Evolutionary conservation across 129 eudicot genomes (phyloP).

Genomic region (Solidago caesia): DNA sequence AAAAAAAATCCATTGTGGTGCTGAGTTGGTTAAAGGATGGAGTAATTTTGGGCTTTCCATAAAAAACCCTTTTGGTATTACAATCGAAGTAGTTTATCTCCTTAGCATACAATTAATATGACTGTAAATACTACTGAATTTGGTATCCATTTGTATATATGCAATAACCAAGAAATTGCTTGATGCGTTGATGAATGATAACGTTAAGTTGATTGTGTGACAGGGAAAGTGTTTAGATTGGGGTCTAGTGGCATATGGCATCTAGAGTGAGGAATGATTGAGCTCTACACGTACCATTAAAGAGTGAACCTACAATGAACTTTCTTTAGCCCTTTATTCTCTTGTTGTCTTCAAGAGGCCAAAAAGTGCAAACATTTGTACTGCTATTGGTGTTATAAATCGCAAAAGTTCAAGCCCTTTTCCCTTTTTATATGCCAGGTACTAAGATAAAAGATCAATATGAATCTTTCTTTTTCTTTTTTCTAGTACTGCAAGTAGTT

Average conservation of each 20-base stretch:
- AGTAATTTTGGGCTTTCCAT: too few species aligned
- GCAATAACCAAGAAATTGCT: too few species aligned
- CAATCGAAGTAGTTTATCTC: too few species aligned
- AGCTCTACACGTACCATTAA: neutral
- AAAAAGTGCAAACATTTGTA: conserved; percentile 31
- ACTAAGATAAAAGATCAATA: conserved; percentile 18
- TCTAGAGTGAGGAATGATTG: conserved; percentile 12
- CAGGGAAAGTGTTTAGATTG: conserved; percentile 4
- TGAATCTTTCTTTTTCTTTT: conserved; percentile 19
- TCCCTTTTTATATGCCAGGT: neutral
- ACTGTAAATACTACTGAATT: too few species aligned
- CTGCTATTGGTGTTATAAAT: conserved; percentile 16
- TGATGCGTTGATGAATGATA: conserved; percentile 2
- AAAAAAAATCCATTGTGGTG: too few species aligned
- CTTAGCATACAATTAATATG: too few species aligned
- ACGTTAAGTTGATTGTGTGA: neutral
- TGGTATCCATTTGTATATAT: too few species aligned
- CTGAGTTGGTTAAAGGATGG: too few species aligned
- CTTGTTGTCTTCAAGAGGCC: conserved; percentile 17
- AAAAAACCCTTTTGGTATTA: too few species aligned
- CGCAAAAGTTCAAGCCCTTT: conserved; percentile 24
- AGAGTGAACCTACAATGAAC: conserved; percentile 14
- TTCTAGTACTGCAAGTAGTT: neutral
- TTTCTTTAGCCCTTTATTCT: conserved; percentile 20
- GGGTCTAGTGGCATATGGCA: conserved; percentile 21